phyloP scores from a whole-genome alignment of 768 basidiomycete genomes.

The Galerina sulciceps region DNA sequence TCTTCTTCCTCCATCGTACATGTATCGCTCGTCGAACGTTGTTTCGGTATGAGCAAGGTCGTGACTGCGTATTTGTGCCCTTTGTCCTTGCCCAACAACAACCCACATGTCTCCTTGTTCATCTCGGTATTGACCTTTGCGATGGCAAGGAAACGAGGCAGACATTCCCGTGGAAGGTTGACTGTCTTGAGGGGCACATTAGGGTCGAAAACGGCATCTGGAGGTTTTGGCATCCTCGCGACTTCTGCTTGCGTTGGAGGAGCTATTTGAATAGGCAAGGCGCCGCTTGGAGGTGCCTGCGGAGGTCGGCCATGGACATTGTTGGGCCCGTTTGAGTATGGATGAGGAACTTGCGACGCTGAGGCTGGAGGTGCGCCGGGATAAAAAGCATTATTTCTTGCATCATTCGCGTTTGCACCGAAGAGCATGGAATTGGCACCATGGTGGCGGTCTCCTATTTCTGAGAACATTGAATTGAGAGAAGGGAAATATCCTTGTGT shows the following conservation, averaged over 20 bases:
- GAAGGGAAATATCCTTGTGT: slow-evolving; percentile 81
- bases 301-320: slow-evolving; percentile 19
- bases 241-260: slow-evolving; percentile 18
- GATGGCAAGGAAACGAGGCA: slow-evolving; percentile 77
- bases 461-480: slow-evolving; percentile 73
- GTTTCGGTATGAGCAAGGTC: slow-evolving; percentile 85
- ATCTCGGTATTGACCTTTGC: slow-evolving; percentile 78
- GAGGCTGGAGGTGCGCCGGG: too few relatives aligned
- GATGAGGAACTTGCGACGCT: not conserved
- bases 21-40: slow-evolving; percentile 88
- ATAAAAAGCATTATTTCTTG: not conserved
- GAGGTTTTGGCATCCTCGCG: slow-evolving; percentile 21
- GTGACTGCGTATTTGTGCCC: slow-evolving; percentile 74
- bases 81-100: slow-evolving; percentile 73
- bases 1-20: slow-evolving; percentile 94
- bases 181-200: slow-evolving; percentile 61
- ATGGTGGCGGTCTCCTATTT: slow-evolving; percentile 35
- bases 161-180: slow-evolving; percentile 69
- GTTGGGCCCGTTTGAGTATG: not conserved
- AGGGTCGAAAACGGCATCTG: slow-evolving; percentile 26
- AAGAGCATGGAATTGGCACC: slow-evolving; percentile 50
- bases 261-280: slow-evolving; percentile 25
- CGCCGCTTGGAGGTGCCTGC: slow-evolving; percentile 18
- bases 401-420: slow-evolving; percentile 32
- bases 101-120: slow-evolving; percentile 87